Conservation (phyloP, 768 basidiomycete genomes). For the Naganishia randhawae region DNA sequence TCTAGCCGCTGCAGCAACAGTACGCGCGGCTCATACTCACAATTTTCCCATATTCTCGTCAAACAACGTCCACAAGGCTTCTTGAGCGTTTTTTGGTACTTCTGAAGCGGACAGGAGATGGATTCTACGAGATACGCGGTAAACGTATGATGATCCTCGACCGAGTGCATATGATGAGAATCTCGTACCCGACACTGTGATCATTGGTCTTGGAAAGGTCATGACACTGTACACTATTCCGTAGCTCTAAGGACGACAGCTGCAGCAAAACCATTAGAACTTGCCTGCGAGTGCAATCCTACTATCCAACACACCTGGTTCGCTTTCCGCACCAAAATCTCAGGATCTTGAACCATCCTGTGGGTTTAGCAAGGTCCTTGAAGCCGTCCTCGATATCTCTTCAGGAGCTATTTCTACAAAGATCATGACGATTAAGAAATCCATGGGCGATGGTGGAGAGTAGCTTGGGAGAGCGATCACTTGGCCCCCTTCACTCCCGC, state of each 20-base stretch:
- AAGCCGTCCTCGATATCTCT: too few species aligned
- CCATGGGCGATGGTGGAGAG: too few species aligned
- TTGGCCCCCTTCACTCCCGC: too few species aligned
- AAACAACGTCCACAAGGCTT: not conserved
- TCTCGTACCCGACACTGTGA: not conserved
- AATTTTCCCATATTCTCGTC: conserved; percentile 4
- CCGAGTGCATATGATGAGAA: not conserved
- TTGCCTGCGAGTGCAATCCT: too few species aligned
- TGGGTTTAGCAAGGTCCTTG: not conserved
- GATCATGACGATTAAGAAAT: too few species aligned
- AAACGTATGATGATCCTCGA: not conserved
- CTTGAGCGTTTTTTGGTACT: not conserved
- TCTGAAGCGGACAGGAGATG: not conserved
- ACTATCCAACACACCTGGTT: not conserved
- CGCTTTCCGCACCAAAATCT: not conserved
- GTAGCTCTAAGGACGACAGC: not conserved
- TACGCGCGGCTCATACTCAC: not conserved
- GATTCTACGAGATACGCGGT: not conserved
- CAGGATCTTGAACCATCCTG: not conserved
- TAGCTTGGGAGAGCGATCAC: too few species aligned
- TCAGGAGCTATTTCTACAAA: too few species aligned
- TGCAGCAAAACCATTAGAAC: not conserved
- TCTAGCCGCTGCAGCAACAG: not conserved
- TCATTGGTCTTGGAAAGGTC: not conserved
- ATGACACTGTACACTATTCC: not conserved